phyloP scores from a whole-genome alignment of 179 eudicot species.

The Dionaea muscipula region DNA sequence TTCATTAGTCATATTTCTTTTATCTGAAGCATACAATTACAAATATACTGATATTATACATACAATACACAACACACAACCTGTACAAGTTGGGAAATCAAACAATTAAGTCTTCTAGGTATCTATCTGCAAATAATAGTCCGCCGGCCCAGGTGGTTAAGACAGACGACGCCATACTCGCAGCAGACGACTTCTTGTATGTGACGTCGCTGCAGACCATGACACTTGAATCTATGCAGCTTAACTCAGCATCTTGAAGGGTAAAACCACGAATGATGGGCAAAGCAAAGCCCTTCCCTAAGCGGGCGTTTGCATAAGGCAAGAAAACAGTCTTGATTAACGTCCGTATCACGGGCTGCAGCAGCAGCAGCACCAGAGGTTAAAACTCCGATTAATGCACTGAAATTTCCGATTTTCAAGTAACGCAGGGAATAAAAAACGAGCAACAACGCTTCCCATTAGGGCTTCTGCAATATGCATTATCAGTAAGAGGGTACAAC shows the following conservation, averaged over 20 bases:
- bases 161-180: too few relatives aligned
- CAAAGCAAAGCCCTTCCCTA: slow-evolving; percentile 49
- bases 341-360: slow-evolving; percentile 65
- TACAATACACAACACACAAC: too few relatives aligned
- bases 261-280: slow-evolving; percentile 58
- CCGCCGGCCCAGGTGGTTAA: background rate
- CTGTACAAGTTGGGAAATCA: too few relatives aligned
- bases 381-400: background rate
- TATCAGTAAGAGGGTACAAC: too few relatives aligned
- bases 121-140: background rate
- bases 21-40: too few relatives aligned
- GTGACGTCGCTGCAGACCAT: slow-evolving; percentile 48
- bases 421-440: too few relatives aligned
- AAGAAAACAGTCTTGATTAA: slow-evolving; percentile 43
- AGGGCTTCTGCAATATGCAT: too few relatives aligned
- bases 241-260: slow-evolving; percentile 44
- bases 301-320: slow-evolving; percentile 55
- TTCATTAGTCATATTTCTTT: too few relatives aligned
- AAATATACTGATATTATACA: too few relatives aligned
- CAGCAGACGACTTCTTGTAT: slow-evolving; percentile 12
- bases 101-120: background rate
- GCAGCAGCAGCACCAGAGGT: background rate
- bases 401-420: background rate
- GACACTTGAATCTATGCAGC: slow-evolving; percentile 36
- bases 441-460: too few relatives aligned